phyloP scores from a whole-genome alignment of 768 basidiomycete species.

The Scleroderma citrinum region DNA sequence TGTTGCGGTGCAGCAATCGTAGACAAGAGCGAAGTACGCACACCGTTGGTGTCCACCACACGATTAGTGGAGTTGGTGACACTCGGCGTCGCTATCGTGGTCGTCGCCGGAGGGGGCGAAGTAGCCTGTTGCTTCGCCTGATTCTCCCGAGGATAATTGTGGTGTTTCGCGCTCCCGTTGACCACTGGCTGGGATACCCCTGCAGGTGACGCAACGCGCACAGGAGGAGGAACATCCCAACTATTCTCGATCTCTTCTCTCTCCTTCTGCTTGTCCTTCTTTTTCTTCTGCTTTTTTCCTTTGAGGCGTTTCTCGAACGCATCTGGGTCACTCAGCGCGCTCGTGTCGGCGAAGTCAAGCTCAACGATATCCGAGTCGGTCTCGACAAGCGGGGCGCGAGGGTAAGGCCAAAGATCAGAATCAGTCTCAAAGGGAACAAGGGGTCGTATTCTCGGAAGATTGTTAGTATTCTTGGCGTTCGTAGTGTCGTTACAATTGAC shows the following conservation, averaged over 20 bases:
- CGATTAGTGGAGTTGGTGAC: slow-evolving; percentile 3
- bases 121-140: background rate
- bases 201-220: slow-evolving; percentile 18
- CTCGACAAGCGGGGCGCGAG: slow-evolving; percentile 40
- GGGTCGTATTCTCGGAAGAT: slow-evolving; percentile 27
- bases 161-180: slow-evolving; percentile 22
- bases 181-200: background rate
- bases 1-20: slow-evolving; percentile 16
- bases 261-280: slow-evolving; percentile 34
- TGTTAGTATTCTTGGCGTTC: slow-evolving; percentile 9
- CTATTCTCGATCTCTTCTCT: slow-evolving; percentile 50
- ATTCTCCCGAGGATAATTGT: background rate
- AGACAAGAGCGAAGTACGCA: slow-evolving; percentile 20
- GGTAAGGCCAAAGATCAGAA: slow-evolving; percentile 70
- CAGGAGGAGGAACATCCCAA: slow-evolving; percentile 49
- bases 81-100: background rate
- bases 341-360: slow-evolving; percentile 69
- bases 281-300: slow-evolving; percentile 21
- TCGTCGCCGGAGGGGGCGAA: background rate
- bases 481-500: slow-evolving; percentile 3
- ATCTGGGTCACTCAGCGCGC: slow-evolving; percentile 62
- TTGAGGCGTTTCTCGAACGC: slow-evolving; percentile 40
- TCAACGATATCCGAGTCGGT: slow-evolving; percentile 57
- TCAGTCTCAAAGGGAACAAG: slow-evolving; percentile 60
- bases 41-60: slow-evolving; percentile 14